Evolutionary conservation across 108 stramenopile genomes (phyloP), one percentile per base, ranked within the genome.

Genomic region (Cylindrotheca closterium): DNA sequence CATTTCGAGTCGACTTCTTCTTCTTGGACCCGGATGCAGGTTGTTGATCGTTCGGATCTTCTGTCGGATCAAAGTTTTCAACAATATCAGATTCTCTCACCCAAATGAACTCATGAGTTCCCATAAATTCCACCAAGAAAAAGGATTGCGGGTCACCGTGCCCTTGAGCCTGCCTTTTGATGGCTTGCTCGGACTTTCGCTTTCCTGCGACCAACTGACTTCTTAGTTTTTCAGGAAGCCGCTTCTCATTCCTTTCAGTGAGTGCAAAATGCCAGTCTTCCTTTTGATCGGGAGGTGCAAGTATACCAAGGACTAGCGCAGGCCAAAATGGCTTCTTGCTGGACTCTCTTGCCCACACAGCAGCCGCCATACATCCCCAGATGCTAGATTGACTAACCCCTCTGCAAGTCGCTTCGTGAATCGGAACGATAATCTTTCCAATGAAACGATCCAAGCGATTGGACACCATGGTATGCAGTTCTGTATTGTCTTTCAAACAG

Each of bases 301-400:
- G 57, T 70, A 94, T 94, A 57, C 93, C 93, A 28, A 94, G 61
- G 32, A 91, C 89, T 26, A 94, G 77, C n/a, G 93, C 89, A 15
- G 93, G 93, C 93, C 93, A 94, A 58, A 71, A 91, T 0, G 93
- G 93, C 55, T 91, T 91, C 68, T 94, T 91, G 76, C 84, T 89
- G 49, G 80, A 82, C 67, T 94, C 93, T 22, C 93, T 71, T 8
- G 89, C 93, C 93, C 93, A 94, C 17, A 94, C 84, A 19, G 81
- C 74, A n/a, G 93, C 88, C 24, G 93, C 93, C 83, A 91, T 91
- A 63, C 88, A 89, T 1, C 93, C 93, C 93, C 93, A 94, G 56
- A 94, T 79, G 53, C 84, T 85, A 4, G 89, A 91, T 65, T 94
- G 93, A 50, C 88, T 91, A 1, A 94, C 89, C 2, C 93, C 93